Evolutionary conservation across 2,329 filamentous ascomycete genomes (phyloP), one percentile per base, ranked within the genome.

Genomic region (Ilyonectria sp.): DNA sequence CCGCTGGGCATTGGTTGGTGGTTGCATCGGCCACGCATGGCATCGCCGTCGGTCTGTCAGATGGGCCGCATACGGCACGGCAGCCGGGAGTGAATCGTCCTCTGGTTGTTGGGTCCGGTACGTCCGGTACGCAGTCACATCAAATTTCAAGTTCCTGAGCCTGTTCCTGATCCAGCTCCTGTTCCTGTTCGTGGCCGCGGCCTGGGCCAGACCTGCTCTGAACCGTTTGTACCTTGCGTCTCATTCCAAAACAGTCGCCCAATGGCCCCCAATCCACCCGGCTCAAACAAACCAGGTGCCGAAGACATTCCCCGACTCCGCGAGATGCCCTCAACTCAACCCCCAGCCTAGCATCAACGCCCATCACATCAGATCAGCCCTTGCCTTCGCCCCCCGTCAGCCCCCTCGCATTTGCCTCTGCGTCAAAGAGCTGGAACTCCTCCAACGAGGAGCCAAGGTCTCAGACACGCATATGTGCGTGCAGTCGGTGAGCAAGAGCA

Each of bases 341-440:
- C 37, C 37, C 37, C 47, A 19, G 33, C 49, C 17, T 10, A 49
- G 35, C 52, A 31, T 56, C 33, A 19, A 21, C 11, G 31, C 9
- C 19, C 35, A 56, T 52, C 9, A 52, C 13, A 31, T 55, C 54
- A 57, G 17, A 44, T 53, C 55, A 59, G 55, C 33, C 52, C 46
- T 17, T 8, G 19, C 17, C 26, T 50, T 43, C 47, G 17, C 50
- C 35, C 56, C 23, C 6, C 10, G 6, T 54, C 21, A 33, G 21
- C 31, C 65, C 66, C 70, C 67, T 74, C 70, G 43, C 72, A 65
- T 73, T 35, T 44, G 21, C 70, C 47, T 61, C 37, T 9, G 43
- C 43, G 29, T 59, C 33, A 58, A 54, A 53, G 60, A 44, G 46
- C 53, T 54, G 64, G 62, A 52, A 37, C n/a, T 29, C 11, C 26